These are phyloP conservation scores for Xylariaceae sp. DNA, from an alignment of 2,329 filamentous ascomycete genomes.

Conservation along the genomic window DNA sequence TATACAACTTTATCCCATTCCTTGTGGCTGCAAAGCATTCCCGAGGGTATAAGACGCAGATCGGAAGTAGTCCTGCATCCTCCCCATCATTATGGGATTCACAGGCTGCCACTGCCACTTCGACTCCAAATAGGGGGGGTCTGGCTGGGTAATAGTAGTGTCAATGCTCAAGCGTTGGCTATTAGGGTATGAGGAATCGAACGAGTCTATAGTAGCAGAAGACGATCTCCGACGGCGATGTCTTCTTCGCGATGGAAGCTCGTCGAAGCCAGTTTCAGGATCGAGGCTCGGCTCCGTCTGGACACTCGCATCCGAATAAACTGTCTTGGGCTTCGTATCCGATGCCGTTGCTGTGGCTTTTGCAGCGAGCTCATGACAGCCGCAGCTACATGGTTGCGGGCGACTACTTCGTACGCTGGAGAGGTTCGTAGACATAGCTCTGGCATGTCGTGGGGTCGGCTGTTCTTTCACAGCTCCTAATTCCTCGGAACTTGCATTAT, in stretches of 20 bases:
- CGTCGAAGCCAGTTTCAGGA: slow-evolving; percentile 1
- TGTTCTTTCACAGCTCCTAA: slow-evolving; percentile 18
- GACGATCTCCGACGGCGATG: slow-evolving; percentile 21
- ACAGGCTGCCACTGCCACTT: slow-evolving; percentile 2
- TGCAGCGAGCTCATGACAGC: background rate
- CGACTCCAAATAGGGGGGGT: slow-evolving; percentile 8
- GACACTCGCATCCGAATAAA: slow-evolving; percentile 33
- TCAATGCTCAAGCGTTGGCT: slow-evolving; percentile 34
- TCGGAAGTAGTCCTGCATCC: slow-evolving; percentile 39
- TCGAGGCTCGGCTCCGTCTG: slow-evolving; percentile 30
- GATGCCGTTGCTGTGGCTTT: slow-evolving; percentile 2
- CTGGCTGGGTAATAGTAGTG: slow-evolving; percentile 28
- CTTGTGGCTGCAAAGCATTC: slow-evolving; percentile 27
- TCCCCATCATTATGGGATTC: slow-evolving; percentile 37
- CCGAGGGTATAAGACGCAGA: slow-evolving; percentile 32
- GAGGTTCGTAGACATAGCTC: background rate
- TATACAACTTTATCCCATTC: slow-evolving; percentile 17
- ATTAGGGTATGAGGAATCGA: slow-evolving; percentile 5
- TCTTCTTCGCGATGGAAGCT: slow-evolving; percentile 1
- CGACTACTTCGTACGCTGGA: background rate
- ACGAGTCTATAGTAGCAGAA: slow-evolving; percentile 20
- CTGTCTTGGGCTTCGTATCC: slow-evolving; percentile 6
- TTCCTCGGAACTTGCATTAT: slow-evolving; percentile 14
- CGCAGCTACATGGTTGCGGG: slow-evolving; percentile 6
- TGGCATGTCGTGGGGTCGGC: background rate